These are phyloP conservation scores for Saturnispora serradocipensis DNA, from an alignment of 805 yeast species.

Conservation along the genomic window DNA sequence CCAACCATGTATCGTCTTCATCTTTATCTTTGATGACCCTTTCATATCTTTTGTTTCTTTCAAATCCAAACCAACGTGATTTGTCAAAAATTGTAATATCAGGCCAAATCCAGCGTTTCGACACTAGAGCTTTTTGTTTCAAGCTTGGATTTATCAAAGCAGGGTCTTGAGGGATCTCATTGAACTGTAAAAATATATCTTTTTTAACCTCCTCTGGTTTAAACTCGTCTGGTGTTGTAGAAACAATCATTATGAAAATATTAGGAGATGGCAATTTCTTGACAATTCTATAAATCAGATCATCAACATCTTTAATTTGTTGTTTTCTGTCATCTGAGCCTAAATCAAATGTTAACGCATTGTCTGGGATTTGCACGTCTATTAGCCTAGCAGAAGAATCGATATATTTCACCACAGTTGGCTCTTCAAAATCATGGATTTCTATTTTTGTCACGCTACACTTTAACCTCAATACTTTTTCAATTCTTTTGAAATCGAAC, in stretches of 20 bases:
- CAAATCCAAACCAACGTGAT: conserved; percentile 41
- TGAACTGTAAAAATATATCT: conserved; percentile 13
- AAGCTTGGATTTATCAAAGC: conserved; percentile 26
- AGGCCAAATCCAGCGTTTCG: conserved; percentile 39
- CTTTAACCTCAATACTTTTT: conserved; percentile 18
- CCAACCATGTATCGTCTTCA: conserved; percentile 26
- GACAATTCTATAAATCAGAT: conserved; percentile 41
- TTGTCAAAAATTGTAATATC: conserved; percentile 45
- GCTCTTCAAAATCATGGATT: conserved; percentile 32
- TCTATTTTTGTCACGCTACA: conserved; percentile 37
- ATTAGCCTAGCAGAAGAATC: conserved; percentile 60
- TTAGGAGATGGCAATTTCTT: conserved; percentile 70
- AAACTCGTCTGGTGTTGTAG: conserved; percentile 25
- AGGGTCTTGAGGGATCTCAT: conserved; percentile 28
- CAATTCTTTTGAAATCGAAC: conserved; percentile 1
- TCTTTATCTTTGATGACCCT: conserved; percentile 7
- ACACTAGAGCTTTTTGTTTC: conserved; percentile 17
- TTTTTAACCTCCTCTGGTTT: conserved; percentile 14
- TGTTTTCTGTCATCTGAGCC: conserved; percentile 33
- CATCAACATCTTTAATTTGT: conserved; percentile 22
- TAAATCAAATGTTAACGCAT: conserved; percentile 31
- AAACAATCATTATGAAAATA: conserved; percentile 50
- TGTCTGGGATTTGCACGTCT: conserved; percentile 40
- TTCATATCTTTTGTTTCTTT: conserved; percentile 39
- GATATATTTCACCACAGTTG: conserved; percentile 43